Percentiles rank a stretch among this genome's conserved stretches.
Conservation (phyloP, 2,329 filamentous ascomycete species). For the Cylindrodendrum hubeiense region DNA sequence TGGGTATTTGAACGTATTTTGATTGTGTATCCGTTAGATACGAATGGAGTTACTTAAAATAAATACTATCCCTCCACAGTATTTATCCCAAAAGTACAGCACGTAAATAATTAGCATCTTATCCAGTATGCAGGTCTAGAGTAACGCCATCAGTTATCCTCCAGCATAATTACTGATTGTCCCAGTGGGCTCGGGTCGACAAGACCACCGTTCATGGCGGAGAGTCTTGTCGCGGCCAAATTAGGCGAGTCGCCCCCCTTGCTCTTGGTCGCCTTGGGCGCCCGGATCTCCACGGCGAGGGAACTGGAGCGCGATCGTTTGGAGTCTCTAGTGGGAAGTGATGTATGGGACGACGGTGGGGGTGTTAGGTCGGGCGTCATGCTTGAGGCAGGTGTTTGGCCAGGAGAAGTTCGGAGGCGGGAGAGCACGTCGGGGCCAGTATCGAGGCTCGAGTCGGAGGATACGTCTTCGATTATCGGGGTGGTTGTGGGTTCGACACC, state of each 20-base stretch:
- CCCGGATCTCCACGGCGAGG: constrained; percentile 25
- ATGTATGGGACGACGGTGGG: not conserved
- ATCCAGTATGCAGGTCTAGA: not conserved
- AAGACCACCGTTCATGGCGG: constrained; percentile 1
- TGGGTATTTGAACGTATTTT: not conserved
- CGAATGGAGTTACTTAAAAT: not conserved
- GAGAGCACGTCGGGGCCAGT: constrained; percentile 4
- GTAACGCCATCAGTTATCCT: constrained; percentile 6
- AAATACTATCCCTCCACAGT: not conserved
- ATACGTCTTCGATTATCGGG: constrained; percentile 15
- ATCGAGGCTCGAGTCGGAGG: constrained; percentile 17
- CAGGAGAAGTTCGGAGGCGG: constrained; percentile 15
- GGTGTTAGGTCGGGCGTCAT: constrained; percentile 1
- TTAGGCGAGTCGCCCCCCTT: not conserved
- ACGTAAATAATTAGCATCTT: not conserved
- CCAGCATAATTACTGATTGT: constrained; percentile 17
- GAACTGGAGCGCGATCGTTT: constrained; percentile 20
- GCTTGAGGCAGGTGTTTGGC: constrained; percentile 5
- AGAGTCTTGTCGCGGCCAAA: not conserved
- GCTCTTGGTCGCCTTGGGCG: constrained; percentile 11
- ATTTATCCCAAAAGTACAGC: not conserved
- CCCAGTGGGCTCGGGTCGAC: constrained; percentile 31
- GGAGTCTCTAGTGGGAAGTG: not conserved
- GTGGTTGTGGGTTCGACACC: constrained; percentile 28
- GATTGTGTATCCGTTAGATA: not conserved